These are phyloP conservation scores for Claviceps sp. DNA, from an alignment of 2,329 filamentous ascomycete species.

Conservation along the genomic window DNA sequence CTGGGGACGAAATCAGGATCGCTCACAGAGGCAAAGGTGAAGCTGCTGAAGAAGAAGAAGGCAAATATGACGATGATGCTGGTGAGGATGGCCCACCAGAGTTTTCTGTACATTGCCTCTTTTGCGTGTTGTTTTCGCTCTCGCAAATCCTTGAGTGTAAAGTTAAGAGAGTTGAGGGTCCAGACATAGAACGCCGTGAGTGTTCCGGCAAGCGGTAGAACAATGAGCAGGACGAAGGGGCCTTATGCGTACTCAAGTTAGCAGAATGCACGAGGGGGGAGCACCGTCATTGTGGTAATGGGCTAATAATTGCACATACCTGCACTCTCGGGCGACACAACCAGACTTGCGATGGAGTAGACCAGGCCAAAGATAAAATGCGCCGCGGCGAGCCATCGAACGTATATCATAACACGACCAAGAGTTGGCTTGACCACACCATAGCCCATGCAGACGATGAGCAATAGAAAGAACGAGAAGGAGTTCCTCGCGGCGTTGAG, in stretches of 20 bases:
- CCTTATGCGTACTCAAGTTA: slow-evolving; percentile 31
- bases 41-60: slow-evolving; percentile 98
- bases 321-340: slow-evolving; percentile 78
- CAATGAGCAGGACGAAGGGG: slow-evolving; percentile 81
- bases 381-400: slow-evolving; percentile 76
- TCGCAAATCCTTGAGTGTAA: slow-evolving; percentile 90
- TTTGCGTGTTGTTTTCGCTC: slow-evolving; percentile 91
- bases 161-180: slow-evolving; percentile 90
- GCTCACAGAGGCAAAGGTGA: slow-evolving; percentile 75
- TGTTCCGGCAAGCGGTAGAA: slow-evolving; percentile 81
- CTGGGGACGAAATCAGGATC: slow-evolving; percentile 86
- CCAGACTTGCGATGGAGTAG: slow-evolving; percentile 79
- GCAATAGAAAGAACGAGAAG: slow-evolving; percentile 92
- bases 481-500: slow-evolving; percentile 91
- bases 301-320: slow-evolving; percentile 27
- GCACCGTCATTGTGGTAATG: too few relatives aligned
- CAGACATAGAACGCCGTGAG: slow-evolving; percentile 96
- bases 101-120: slow-evolving; percentile 89
- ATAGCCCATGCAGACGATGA: slow-evolving; percentile 99
- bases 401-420: slow-evolving; percentile 86
- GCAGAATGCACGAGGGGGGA: slow-evolving; percentile 4
- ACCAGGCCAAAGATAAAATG: slow-evolving; percentile 94
- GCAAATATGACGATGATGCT: slow-evolving; percentile 93
- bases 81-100: slow-evolving; percentile 93
- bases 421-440: slow-evolving; percentile 91